Conservation (phyloP, 202 grass and related monocot species). For the Zizania palustris region DNA sequence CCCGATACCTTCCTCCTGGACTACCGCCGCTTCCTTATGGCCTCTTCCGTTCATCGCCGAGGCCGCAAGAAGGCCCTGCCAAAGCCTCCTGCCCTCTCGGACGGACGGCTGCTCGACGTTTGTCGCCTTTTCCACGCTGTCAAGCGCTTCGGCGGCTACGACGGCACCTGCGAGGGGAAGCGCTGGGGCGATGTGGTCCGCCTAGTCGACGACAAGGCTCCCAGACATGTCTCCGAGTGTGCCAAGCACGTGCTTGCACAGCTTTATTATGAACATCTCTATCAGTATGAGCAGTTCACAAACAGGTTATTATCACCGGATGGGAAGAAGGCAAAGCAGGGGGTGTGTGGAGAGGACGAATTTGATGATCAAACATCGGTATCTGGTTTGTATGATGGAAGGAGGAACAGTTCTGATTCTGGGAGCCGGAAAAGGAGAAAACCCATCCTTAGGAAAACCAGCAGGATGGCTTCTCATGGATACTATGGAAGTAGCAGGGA, state of each 20-base stretch:
- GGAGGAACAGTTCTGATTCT: conserved; percentile 1
- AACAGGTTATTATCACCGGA: conserved; percentile 8
- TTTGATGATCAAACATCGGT: conserved; percentile 30
- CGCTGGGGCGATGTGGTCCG: conserved; percentile 73
- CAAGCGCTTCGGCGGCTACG: conserved; percentile 80
- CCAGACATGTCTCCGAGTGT: conserved; percentile 64
- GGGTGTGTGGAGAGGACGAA: conserved; percentile 1
- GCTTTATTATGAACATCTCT: conserved; percentile 84
- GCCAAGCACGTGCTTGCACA: conserved; percentile 84
- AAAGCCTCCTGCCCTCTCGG: conserved; percentile 55
- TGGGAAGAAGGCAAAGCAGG: conserved; percentile 17
- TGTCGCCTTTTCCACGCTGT: conserved; percentile 86
- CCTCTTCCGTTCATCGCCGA: conserved; percentile 27
- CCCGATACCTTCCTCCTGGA: conserved; percentile 84
- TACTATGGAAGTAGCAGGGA: neutral
- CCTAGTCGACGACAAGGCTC: conserved; percentile 49
- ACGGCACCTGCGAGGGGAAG: conserved; percentile 52
- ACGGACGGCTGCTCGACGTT: conserved; percentile 74
- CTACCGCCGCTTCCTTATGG: conserved; percentile 63
- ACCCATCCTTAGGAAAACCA: neutral
- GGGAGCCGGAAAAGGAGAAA: conserved; percentile 29
- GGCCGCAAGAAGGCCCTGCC: conserved; percentile 44
- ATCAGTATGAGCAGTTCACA: conserved; percentile 76
- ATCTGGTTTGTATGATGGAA: conserved; percentile 29
- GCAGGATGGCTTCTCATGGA: conserved; percentile 12